Evolutionary conservation across 2,329 filamentous ascomycete genomes (phyloP).

Genomic region (Monosporascus sp.): DNA sequence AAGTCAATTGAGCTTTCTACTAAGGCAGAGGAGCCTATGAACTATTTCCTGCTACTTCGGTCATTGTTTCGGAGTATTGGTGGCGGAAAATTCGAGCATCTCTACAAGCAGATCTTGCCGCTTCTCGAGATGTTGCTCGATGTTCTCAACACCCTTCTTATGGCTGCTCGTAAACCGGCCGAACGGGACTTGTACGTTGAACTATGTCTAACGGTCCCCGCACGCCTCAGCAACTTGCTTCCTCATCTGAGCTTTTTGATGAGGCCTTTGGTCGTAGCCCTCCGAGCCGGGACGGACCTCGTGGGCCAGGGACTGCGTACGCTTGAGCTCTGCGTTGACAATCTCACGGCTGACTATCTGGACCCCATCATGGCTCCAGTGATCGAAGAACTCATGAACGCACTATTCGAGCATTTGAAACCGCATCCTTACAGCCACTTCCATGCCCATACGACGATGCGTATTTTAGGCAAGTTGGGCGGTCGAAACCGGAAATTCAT

Average conservation of each 20-base stretch:
- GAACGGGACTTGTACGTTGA: slow-evolving; percentile 97
- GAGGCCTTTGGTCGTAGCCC: slow-evolving; percentile 91
- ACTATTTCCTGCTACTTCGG: slow-evolving; percentile 90
- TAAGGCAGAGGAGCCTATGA: slow-evolving; percentile 94
- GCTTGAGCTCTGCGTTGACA: slow-evolving; percentile 94
- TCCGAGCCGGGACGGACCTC: slow-evolving; percentile 86
- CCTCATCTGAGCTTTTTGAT: slow-evolving; percentile 96
- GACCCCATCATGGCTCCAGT: slow-evolving; percentile 99
- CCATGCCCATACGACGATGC: slow-evolving; percentile 95
- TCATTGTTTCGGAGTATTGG: slow-evolving; percentile 96
- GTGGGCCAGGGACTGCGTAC: slow-evolving; percentile 92
- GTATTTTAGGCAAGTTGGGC: slow-evolving; percentile 93
- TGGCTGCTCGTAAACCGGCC: slow-evolving; percentile 82
- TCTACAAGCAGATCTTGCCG: slow-evolving; percentile 97
- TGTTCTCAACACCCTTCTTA: slow-evolving; percentile 88
- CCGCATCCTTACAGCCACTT: slow-evolving; percentile 96
- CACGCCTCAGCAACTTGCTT: slow-evolving; percentile 85
- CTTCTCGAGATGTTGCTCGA: slow-evolving; percentile 96
- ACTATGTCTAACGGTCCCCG: slow-evolving; percentile 91
- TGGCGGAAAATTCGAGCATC: slow-evolving; percentile 91
- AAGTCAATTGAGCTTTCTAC: slow-evolving; percentile 96
- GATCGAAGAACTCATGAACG: slow-evolving; percentile 97
- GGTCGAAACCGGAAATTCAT: slow-evolving; percentile 94
- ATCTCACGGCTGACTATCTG: slow-evolving; percentile 93
- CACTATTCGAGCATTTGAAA: slow-evolving; percentile 89